Evolutionary conservation across 495 filamentous ascomycete species (phyloP).

Genomic region (Penicillium coffeae): DNA sequence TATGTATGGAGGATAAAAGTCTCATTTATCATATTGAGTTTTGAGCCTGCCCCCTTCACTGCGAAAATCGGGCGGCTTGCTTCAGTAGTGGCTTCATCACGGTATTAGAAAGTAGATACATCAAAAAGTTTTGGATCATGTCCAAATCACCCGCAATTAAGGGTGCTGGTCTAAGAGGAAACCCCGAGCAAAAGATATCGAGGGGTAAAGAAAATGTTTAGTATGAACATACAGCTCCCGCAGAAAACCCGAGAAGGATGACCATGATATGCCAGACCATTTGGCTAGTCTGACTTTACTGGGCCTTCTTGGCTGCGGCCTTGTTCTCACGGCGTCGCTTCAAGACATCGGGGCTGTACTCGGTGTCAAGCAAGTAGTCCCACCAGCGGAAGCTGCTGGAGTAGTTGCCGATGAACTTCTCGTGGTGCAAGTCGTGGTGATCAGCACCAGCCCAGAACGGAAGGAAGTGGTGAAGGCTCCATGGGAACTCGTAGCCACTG

Average conservation of each 20-base stretch:
- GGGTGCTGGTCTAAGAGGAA: background rate
- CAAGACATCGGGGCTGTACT: slow-evolving; percentile 81
- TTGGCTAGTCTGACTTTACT: slow-evolving; percentile 15
- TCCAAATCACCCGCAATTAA: background rate
- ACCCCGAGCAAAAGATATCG: background rate
- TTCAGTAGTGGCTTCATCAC: too few species aligned
- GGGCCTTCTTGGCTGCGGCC: slow-evolving; percentile 55
- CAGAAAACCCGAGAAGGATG: too few species aligned
- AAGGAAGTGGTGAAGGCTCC: slow-evolving; percentile 89
- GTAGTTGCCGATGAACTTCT: slow-evolving; percentile 97
- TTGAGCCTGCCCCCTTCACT: too few species aligned
- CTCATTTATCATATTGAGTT: too few species aligned
- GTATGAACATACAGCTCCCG: background rate
- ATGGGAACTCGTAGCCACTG: slow-evolving; percentile 96
- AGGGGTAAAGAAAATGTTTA: background rate
- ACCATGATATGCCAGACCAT: too few species aligned
- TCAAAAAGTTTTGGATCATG: background rate
- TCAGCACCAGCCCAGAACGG: slow-evolving; percentile 98
- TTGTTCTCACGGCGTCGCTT: slow-evolving; percentile 81
- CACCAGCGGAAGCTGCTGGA: slow-evolving; percentile 98
- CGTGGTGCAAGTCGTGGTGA: slow-evolving; percentile 95
- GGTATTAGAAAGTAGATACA: background rate
- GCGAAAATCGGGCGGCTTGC: too few species aligned
- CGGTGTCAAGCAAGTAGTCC: slow-evolving; percentile 91
- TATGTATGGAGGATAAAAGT: too few species aligned